Base-by-base conservation (phyloP, 1,139 yeast species). In the Saccharomyces hybrid region DNA sequence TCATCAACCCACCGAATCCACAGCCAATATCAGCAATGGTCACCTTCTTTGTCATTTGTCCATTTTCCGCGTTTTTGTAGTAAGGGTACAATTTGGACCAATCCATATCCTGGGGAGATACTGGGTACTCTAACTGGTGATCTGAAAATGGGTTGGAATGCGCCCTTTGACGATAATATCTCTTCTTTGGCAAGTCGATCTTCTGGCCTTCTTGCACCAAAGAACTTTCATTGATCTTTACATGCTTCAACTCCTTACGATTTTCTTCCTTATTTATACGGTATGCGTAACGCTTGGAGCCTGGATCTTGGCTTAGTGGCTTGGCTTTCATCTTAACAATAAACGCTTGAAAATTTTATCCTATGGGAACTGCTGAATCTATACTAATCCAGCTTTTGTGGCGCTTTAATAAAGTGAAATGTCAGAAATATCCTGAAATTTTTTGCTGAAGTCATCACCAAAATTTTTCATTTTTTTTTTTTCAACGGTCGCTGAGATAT, bases 131-230 rank as follows among this genome's bases (percentile, higher is more conserved):
- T 53, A 95, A 76, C 64, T 85, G 82, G 71, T 93, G 99, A 71
- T 93, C 99, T 20, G 96, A 88, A 65, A 93, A 93, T 27, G 99
- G 99, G 67, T 93, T 93, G 2, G 98, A 90, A 68, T 93, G 99
- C 1, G 99, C 99, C 70, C 99, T 77, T 72, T 93, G 99, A 69
- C 99, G 81, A 70, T 93, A 95, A 70, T 80, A 93, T 64, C 93
- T 80, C 71, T 95, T 95, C 71, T 87, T 78, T 46, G 95, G 95
- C 54, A 85, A 71, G 46, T 80, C 82, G n/a, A 77, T 66, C 52
- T 61, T 66, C 49, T 55, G 55, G 6, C 48, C 50, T 55, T 57
- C 57, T 13, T 53, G 53, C 23, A 55, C 55, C 2, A 57, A 53
- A 23, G 62, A 57, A 5, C 58, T 47, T 46, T 63, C 66, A 55